Evolutionary conservation across 495 filamentous ascomycete species (phyloP).

Genomic region (Lasiosphaeris hirsuta): DNA sequence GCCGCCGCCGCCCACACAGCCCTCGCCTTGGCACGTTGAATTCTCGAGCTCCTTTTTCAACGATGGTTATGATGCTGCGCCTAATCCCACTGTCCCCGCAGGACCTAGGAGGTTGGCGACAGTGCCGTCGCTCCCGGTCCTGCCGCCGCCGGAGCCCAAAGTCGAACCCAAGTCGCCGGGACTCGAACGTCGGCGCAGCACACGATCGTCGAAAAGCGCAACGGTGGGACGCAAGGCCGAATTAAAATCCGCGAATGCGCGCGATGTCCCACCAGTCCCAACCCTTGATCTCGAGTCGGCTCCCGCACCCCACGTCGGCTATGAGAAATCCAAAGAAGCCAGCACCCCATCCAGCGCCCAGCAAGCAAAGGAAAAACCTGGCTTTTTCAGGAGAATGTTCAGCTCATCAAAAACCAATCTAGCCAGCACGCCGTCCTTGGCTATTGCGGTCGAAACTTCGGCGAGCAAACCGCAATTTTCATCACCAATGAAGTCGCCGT

Average conservation of each 20-base stretch:
- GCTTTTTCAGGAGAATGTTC: conserved; percentile 93
- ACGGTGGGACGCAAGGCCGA: conserved; percentile 39
- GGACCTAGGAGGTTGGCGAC: conserved; percentile 61
- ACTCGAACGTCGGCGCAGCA: conserved; percentile 58
- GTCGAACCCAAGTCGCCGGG: conserved; percentile 29
- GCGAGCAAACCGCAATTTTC: conserved; percentile 13
- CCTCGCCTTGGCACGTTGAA: conserved; percentile 41
- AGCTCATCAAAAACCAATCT: conserved; percentile 50
- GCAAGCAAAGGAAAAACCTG: conserved; percentile 64
- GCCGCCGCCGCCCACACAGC: conserved; percentile 24
- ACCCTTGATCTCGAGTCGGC: conserved; percentile 44
- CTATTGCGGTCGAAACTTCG: conserved; percentile 19
- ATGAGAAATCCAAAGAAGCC: conserved; percentile 54
- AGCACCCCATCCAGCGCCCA: conserved; percentile 24
- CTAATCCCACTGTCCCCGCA: conserved; percentile 79
- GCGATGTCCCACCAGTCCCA: conserved; percentile 30
- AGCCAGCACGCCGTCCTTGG: conserved; percentile 18
- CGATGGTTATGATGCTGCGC: conserved; percentile 73
- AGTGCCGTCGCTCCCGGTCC: conserved; percentile 44
- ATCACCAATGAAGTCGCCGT: conserved; percentile 39
- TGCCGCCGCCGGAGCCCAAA: conserved; percentile 37
- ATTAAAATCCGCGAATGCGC: conserved; percentile 16
- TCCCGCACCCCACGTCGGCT: conserved; percentile 53
- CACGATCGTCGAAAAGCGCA: conserved; percentile 58
- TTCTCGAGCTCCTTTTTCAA: conserved; percentile 44